Conservation (phyloP, 306 rosid genomes). For the Citrullus amarus region DNA sequence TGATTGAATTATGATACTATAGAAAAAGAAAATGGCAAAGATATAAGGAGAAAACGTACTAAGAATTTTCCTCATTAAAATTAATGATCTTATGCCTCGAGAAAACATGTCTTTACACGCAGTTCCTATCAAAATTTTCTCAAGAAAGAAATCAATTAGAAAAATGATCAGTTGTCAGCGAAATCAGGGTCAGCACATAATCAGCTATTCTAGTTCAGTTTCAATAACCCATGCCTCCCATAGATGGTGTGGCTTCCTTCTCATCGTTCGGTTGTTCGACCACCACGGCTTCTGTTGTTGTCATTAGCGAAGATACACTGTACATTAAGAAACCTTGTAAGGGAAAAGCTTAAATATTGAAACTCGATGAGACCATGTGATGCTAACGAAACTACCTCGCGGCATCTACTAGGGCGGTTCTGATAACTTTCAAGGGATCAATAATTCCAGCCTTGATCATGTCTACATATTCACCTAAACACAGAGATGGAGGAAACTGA, state of each 20-base stretch:
- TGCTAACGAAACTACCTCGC: slow-evolving; percentile 23
- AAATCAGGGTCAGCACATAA: neutral
- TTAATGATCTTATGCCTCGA: neutral
- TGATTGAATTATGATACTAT: too few species aligned
- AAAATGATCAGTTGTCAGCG: neutral
- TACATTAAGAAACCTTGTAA: neutral
- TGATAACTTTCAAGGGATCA: slow-evolving; percentile 45
- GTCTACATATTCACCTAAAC: slow-evolving; percentile 39
- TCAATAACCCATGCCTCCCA: slow-evolving; percentile 31
- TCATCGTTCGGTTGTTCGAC: slow-evolving; percentile 32
- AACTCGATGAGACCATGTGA: neutral
- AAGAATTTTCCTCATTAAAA: neutral
- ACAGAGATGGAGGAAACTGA: neutral
- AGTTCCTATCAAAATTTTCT: neutral
- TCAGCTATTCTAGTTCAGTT: neutral
- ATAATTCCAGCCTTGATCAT: slow-evolving; percentile 45
- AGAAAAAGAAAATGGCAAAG: too few species aligned
- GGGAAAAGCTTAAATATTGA: neutral
- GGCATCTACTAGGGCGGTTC: slow-evolving; percentile 47
- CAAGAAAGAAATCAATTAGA: neutral
- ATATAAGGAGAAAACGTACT: too few species aligned
- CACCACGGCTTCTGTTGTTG: slow-evolving; percentile 40
- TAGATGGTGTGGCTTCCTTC: slow-evolving; percentile 16
- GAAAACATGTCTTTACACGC: neutral
- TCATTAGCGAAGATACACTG: slow-evolving; percentile 38